phyloP scores from a whole-genome alignment of 257 asterid species.

The Salvia rosmarinus region DNA sequence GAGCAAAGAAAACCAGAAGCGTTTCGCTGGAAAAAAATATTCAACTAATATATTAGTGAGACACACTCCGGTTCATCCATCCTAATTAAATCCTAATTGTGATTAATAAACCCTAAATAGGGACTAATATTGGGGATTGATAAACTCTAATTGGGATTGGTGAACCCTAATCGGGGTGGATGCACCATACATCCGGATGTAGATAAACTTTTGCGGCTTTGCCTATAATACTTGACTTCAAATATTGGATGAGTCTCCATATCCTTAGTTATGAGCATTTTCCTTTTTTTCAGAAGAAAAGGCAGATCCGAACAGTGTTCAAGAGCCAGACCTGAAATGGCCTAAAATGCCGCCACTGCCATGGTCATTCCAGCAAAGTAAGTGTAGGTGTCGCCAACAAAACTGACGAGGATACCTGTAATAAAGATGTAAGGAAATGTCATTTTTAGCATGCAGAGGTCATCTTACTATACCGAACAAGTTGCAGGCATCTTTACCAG shows the following conservation, averaged over 20 bases:
- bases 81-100: too few relatives aligned
- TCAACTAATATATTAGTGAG: too few relatives aligned
- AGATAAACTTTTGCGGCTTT: too few relatives aligned
- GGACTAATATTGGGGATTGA: too few relatives aligned
- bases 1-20: conserved; percentile 78
- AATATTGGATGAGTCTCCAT: not conserved
- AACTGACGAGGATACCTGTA: conserved; percentile 82
- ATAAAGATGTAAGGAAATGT: conserved; percentile 17
- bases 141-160: too few relatives aligned
- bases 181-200: too few relatives aligned
- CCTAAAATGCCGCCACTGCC: conserved; percentile 94
- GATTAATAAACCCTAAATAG: too few relatives aligned
- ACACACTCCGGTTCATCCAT: too few relatives aligned
- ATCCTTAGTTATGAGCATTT: not conserved
- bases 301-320: too few relatives aligned
- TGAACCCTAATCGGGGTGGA: too few relatives aligned
- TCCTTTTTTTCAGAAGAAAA: too few relatives aligned
- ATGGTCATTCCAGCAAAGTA: conserved; percentile 94
- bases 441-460: conserved; percentile 19
- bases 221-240: too few relatives aligned
- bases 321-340: conserved; percentile 66
- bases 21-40: conserved; percentile 64
- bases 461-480: not conserved
- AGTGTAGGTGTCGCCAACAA: conserved; percentile 84
- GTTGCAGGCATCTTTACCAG: conserved; percentile 57